Evolutionary conservation across 306 rosid species (phyloP).

Genomic region (Erythrophleum fordii): DNA sequence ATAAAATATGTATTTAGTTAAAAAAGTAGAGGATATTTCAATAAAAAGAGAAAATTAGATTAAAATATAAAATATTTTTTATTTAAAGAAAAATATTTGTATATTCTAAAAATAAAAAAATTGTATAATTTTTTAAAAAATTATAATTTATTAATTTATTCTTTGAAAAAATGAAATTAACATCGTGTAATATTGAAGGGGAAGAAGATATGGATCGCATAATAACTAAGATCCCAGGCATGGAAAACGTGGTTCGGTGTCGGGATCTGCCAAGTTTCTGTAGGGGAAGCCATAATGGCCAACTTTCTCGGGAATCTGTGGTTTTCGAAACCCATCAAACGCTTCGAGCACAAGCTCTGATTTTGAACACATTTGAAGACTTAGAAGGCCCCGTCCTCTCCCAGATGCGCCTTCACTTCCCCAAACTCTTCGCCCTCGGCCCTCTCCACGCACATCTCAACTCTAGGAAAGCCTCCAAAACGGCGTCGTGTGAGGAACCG

Average conservation of each 20-base stretch:
- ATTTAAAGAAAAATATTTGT: too few species aligned
- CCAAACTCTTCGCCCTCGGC: slow-evolving; percentile 43
- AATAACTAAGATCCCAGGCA: slow-evolving; percentile 28
- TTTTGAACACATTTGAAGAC: slow-evolving; percentile 55
- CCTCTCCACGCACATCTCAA: slow-evolving; percentile 47
- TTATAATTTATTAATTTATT: too few species aligned
- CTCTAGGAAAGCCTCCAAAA: neutral
- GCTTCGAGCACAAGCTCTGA: slow-evolving; percentile 31
- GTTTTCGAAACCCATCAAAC: slow-evolving; percentile 6
- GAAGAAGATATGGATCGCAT: slow-evolving; percentile 50
- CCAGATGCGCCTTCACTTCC: neutral
- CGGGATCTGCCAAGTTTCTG: slow-evolving; percentile 50
- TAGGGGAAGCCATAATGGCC: neutral
- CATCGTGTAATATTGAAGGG: slow-evolving; percentile 1
- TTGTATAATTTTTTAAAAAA: too few species aligned
- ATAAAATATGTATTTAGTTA: too few species aligned
- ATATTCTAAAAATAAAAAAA: too few species aligned
- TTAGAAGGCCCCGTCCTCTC: slow-evolving; percentile 44
- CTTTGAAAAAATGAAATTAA: neutral
- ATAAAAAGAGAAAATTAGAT: too few species aligned
- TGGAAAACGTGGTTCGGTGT: slow-evolving; percentile 46
- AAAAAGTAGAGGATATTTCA: too few species aligned
- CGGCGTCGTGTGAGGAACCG: neutral
- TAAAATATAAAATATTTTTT: too few species aligned
- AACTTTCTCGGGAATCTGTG: neutral